Percentiles rank a stretch among this genome's conserved stretches.
These are phyloP conservation scores for Asterophora parasitica DNA, from an alignment of 768 basidiomycete genomes.

Conservation along the genomic window DNA sequence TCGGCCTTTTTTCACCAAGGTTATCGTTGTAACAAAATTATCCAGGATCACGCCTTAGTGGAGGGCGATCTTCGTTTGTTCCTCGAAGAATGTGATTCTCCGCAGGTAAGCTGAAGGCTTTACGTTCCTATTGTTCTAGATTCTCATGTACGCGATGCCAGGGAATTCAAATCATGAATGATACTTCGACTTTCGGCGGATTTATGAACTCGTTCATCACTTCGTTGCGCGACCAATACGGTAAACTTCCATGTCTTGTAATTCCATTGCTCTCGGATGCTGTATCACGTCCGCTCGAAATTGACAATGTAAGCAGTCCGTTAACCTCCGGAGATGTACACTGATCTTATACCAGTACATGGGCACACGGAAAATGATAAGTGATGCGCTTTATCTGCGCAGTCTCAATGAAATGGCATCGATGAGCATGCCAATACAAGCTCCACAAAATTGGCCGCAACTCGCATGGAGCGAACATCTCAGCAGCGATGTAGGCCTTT, in stretches of 20 bases:
- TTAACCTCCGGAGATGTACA: slow-evolving; percentile 5
- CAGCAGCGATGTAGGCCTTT: slow-evolving; percentile 21
- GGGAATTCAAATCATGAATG: slow-evolving; percentile 69
- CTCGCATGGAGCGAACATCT: slow-evolving; percentile 23
- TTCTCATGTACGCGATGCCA: slow-evolving; percentile 20
- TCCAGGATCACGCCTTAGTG: slow-evolving; percentile 60
- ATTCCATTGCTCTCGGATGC: slow-evolving; percentile 55
- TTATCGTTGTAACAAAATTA: neutral
- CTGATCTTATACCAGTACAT: slow-evolving; percentile 25
- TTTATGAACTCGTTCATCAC: slow-evolving; percentile 58
- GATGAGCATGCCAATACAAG: slow-evolving; percentile 46
- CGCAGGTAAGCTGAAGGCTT: slow-evolving; percentile 49
- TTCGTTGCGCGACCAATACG: slow-evolving; percentile 62
- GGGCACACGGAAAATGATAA: slow-evolving; percentile 42
- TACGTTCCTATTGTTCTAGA: neutral
- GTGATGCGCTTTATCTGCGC: slow-evolving; percentile 59
- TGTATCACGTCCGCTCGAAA: slow-evolving; percentile 26
- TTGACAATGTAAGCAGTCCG: slow-evolving; percentile 39
- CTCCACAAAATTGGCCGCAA: slow-evolving; percentile 39
- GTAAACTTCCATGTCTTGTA: slow-evolving; percentile 53
- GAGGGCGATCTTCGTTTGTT: slow-evolving; percentile 63
- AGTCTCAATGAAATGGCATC: slow-evolving; percentile 44
- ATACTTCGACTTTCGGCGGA: slow-evolving; percentile 58
- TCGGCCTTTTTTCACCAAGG: neutral
- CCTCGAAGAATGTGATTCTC: slow-evolving; percentile 70